These are phyloP conservation scores for Ambrosia trifida DNA, from an alignment of 129 eudicot genomes.

Conservation along the genomic window DNA sequence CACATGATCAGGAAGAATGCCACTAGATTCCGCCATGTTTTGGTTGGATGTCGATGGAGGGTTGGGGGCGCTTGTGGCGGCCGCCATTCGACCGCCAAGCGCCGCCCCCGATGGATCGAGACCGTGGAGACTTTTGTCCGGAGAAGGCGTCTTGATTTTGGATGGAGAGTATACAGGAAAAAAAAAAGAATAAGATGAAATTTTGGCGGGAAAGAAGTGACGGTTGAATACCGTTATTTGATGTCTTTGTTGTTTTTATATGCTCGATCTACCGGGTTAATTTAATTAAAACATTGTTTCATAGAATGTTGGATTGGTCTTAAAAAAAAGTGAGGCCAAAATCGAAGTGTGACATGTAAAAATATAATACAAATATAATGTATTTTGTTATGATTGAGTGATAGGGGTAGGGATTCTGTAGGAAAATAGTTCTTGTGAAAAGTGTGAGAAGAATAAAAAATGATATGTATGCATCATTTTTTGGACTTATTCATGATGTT, in stretches of 20 bases:
- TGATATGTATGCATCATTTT: too few species aligned
- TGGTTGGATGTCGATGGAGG: slow-evolving; percentile 8
- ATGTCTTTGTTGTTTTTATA: not conserved
- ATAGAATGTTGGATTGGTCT: too few species aligned
- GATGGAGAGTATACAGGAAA: not conserved
- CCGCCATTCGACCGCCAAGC: slow-evolving; percentile 46
- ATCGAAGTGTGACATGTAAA: too few species aligned
- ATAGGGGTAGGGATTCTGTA: too few species aligned
- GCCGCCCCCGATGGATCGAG: slow-evolving; percentile 24
- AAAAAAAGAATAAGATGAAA: not conserved
- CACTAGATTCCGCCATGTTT: slow-evolving; percentile 29
- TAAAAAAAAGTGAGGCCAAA: too few species aligned
- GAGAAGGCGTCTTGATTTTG: slow-evolving; percentile 5
- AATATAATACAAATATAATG: too few species aligned
- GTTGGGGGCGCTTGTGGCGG: slow-evolving; percentile 50
- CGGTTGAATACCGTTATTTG: slow-evolving; percentile 24
- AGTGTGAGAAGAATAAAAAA: too few species aligned
- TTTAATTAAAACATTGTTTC: not conserved
- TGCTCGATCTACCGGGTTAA: not conserved
- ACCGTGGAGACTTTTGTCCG: slow-evolving; percentile 4
- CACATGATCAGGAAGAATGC: slow-evolving; percentile 19
- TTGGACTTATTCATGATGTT: too few species aligned
- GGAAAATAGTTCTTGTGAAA: too few species aligned
- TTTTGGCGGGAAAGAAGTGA: slow-evolving; percentile 22
- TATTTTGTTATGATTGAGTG: too few species aligned